Conservation (phyloP, 495 filamentous ascomycete genomes). For the Aspergillus olivimuriae region DNA sequence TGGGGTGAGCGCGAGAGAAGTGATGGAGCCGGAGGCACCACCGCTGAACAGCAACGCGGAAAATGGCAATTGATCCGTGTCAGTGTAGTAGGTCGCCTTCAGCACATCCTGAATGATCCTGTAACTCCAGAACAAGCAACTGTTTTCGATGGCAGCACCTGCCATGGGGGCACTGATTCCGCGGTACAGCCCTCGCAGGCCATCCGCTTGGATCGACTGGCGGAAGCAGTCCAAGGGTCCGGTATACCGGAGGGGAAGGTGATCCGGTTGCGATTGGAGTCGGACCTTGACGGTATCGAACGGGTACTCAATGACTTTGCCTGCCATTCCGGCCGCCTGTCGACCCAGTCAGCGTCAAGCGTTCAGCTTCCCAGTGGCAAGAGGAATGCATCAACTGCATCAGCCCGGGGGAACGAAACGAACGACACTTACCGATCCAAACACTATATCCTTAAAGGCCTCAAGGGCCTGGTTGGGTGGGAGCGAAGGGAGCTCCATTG, state of each 20-base stretch:
- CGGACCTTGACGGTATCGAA: constrained; percentile 97
- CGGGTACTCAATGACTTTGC: constrained; percentile 95
- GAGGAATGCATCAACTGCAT: constrained; percentile 12
- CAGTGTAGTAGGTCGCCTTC: constrained; percentile 46
- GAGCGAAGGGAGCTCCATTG: constrained; percentile 37
- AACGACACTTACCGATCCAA: constrained; percentile 83
- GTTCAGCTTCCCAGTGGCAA: neutral
- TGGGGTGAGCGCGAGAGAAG: constrained; percentile 83
- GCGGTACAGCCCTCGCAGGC: constrained; percentile 76
- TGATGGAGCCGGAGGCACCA: constrained; percentile 81
- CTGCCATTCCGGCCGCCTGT: constrained; percentile 78
- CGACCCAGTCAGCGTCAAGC: constrained; percentile 6
- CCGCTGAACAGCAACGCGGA: constrained; percentile 67
- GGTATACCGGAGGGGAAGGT: constrained; percentile 71
- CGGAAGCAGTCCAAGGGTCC: constrained; percentile 92
- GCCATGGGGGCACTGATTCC: constrained; percentile 87
- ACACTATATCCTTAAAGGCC: constrained; percentile 72
- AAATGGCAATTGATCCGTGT: constrained; percentile 58
- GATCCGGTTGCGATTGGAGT: constrained; percentile 66
- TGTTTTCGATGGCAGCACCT: constrained; percentile 91
- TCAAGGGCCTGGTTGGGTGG: constrained; percentile 53
- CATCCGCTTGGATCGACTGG: constrained; percentile 67
- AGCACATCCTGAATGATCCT: constrained; percentile 63
- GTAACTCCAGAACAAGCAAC: constrained; percentile 87
- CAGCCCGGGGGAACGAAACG: too few relatives aligned